These are phyloP conservation scores for Ramaria sp. DNA, from an alignment of 768 basidiomycete species.

Conservation along the genomic window DNA sequence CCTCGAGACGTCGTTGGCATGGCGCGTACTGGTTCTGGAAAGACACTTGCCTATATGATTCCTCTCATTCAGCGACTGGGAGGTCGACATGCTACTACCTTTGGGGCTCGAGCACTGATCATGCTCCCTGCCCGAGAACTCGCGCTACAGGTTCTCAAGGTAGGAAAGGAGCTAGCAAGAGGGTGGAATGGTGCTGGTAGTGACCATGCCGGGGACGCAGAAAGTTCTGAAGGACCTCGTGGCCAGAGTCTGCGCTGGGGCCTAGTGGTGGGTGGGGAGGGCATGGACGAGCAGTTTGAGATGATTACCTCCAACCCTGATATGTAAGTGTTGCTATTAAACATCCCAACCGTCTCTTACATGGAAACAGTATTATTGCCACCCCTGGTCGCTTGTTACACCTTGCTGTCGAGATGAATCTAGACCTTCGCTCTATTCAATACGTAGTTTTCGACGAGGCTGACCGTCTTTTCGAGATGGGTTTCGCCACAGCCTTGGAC, in stretches of 20 bases:
- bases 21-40: slow-evolving; percentile 97
- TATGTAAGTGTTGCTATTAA: slow-evolving; percentile 48
- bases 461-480: slow-evolving; percentile 97
- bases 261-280: slow-evolving; percentile 90
- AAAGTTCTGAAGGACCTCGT: slow-evolving; percentile 35
- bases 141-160: slow-evolving; percentile 86
- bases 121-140: slow-evolving; percentile 89
- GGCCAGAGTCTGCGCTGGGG: slow-evolving; percentile 76
- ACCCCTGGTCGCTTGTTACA: slow-evolving; percentile 98
- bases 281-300: slow-evolving; percentile 92
- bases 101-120: slow-evolving; percentile 81
- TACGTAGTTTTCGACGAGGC: slow-evolving; percentile 97
- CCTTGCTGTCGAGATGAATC: slow-evolving; percentile 91
- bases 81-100: slow-evolving; percentile 65
- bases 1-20: slow-evolving; percentile 93
- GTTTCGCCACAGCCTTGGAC: slow-evolving; percentile 84
- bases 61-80: slow-evolving; percentile 83
- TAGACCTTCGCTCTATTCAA: slow-evolving; percentile 79
- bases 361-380: slow-evolving; percentile 69
- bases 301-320: slow-evolving; percentile 93
- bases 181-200: slow-evolving; percentile 55
- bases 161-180: slow-evolving; percentile 87
- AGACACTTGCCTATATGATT: slow-evolving; percentile 92
- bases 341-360: slow-evolving; percentile 8
- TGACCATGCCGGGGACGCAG: slow-evolving; percentile 66